Evolutionary conservation across 2,329 filamentous ascomycete species (phyloP).

Genomic region (Lachnellula arida): DNA sequence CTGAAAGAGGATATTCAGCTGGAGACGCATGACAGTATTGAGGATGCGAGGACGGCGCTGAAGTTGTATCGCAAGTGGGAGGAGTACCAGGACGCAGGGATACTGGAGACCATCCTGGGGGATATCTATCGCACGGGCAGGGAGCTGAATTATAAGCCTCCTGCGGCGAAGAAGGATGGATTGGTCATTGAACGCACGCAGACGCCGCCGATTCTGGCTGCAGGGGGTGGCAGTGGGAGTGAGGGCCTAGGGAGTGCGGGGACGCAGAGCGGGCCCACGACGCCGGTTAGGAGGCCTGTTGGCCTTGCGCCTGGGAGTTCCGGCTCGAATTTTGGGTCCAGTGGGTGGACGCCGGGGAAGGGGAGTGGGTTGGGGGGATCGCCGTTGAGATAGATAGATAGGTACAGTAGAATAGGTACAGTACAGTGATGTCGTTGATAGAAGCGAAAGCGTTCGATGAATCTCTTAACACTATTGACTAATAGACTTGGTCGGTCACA

Average conservation of each 20-base stretch:
- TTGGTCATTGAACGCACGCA: slow-evolving; percentile 44
- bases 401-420: background rate
- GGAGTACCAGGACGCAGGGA: slow-evolving; percentile 81
- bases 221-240: slow-evolving; percentile 23
- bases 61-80: slow-evolving; percentile 85
- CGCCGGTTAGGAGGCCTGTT: slow-evolving; percentile 41
- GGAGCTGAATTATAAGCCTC: slow-evolving; percentile 54
- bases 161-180: slow-evolving; percentile 42
- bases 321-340: slow-evolving; percentile 33
- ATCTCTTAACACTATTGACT: too few relatives aligned
- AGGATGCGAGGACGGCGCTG: slow-evolving; percentile 87
- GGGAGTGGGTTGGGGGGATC: slow-evolving; percentile 28
- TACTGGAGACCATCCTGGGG: slow-evolving; percentile 76
- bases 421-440: too few relatives aligned
- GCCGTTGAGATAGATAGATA: slow-evolving; percentile 20
- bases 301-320: slow-evolving; percentile 32
- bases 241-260: slow-evolving; percentile 13
- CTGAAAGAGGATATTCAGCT: slow-evolving; percentile 92
- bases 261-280: slow-evolving; percentile 38
- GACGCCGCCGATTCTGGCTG: slow-evolving; percentile 45
- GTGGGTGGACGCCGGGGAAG: slow-evolving; percentile 44
- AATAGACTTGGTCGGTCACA: too few relatives aligned
- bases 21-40: slow-evolving; percentile 89
- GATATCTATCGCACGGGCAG: slow-evolving; percentile 72
- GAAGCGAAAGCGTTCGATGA: too few relatives aligned